These are phyloP conservation scores for Westerdykella ornata DNA, from an alignment of 2,329 filamentous ascomycete genomes.

Conservation along the genomic window DNA sequence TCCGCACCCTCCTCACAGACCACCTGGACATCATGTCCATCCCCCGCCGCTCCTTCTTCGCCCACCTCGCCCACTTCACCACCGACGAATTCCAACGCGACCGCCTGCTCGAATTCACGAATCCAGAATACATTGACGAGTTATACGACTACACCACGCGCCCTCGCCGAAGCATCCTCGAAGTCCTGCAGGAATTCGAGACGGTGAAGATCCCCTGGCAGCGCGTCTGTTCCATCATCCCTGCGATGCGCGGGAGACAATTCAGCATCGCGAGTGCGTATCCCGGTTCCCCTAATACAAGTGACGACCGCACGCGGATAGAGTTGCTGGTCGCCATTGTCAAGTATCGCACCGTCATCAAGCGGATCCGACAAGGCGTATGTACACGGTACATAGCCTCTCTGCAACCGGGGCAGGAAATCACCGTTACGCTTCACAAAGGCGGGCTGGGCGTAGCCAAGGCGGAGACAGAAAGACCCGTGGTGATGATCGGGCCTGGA, in stretches of 20 bases:
- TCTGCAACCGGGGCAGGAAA: slow-evolving; percentile 51
- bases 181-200: slow-evolving; percentile 85
- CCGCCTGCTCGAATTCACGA: slow-evolving; percentile 74
- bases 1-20: slow-evolving; percentile 70
- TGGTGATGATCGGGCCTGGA: slow-evolving; percentile 75
- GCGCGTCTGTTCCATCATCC: slow-evolving; percentile 66
- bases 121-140: slow-evolving; percentile 75
- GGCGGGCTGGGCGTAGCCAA: slow-evolving; percentile 41
- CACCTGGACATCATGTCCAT: slow-evolving; percentile 87
- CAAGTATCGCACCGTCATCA: slow-evolving; percentile 82
- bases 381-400: slow-evolving; percentile 79
- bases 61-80: slow-evolving; percentile 69
- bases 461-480: slow-evolving; percentile 48
- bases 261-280: slow-evolving; percentile 86
- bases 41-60: slow-evolving; percentile 80
- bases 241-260: slow-evolving; percentile 75
- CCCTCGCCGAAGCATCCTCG: slow-evolving; percentile 81
- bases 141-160: slow-evolving; percentile 94
- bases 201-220: slow-evolving; percentile 74
- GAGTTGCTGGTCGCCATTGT: slow-evolving; percentile 82
- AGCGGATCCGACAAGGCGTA: slow-evolving; percentile 75
- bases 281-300: slow-evolving; percentile 4
- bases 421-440: slow-evolving; percentile 55
- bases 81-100: slow-evolving; percentile 66
- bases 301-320: slow-evolving; percentile 43